These are phyloP conservation scores for Trichocomaceae sp. DNA, from an alignment of 2,329 filamentous ascomycete species.

Conservation along the genomic window DNA sequence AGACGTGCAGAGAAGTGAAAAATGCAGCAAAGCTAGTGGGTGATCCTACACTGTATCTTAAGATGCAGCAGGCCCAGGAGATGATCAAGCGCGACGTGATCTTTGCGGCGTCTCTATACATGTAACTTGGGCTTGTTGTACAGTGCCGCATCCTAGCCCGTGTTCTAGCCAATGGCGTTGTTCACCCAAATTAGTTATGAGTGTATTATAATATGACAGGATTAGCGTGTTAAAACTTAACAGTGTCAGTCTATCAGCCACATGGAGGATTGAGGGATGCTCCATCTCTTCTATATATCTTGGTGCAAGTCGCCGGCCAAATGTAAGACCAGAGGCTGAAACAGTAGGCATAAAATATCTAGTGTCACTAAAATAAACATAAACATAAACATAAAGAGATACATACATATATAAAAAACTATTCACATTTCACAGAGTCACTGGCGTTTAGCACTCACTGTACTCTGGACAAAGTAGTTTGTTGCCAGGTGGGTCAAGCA, in stretches of 20 bases:
- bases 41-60: constrained; percentile 83
- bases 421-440: no score
- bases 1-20: constrained; percentile 95
- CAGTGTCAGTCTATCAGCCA: not conserved
- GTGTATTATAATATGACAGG: not conserved
- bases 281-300: not conserved
- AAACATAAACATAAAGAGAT: no score
- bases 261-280: not conserved
- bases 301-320: no score
- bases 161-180: not conserved
- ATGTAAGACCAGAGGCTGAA: no score
- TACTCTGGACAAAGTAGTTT: no score
- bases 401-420: no score
- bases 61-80: constrained; percentile 97
- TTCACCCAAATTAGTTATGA: not conserved
- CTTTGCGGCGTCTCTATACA: constrained; percentile 79
- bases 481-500: not conserved
- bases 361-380: no score
- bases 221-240: not conserved
- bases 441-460: no score
- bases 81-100: constrained; percentile 96
- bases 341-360: no score
- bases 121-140: constrained; percentile 46
- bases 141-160: not conserved
- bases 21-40: constrained; percentile 93